Evolutionary conservation across 2,329 filamentous ascomycete genomes (phyloP).

Genomic region (Neonectria neomacrospora): DNA sequence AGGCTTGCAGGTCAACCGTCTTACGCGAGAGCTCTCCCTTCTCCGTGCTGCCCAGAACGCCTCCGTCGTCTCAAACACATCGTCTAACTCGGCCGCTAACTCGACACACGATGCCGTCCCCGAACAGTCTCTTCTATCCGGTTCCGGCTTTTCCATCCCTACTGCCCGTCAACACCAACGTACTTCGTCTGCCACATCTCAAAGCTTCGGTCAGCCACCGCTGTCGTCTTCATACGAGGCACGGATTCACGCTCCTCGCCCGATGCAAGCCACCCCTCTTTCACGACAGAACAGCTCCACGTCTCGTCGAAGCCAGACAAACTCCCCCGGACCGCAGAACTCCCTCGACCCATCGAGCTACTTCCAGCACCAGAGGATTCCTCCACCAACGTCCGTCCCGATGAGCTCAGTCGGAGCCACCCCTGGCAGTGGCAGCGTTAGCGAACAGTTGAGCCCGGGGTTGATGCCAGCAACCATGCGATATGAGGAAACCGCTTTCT

Average conservation of each 20-base stretch:
- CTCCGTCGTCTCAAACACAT: conserved; percentile 73
- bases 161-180: conserved; percentile 66
- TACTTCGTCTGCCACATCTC: conserved; percentile 68
- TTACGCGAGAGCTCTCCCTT: conserved; percentile 87
- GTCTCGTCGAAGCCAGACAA: conserved; percentile 63
- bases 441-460: conserved; percentile 62
- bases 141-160: conserved; percentile 68
- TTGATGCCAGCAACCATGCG: conserved; percentile 67
- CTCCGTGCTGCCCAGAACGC: conserved; percentile 79
- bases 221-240: conserved; percentile 51
- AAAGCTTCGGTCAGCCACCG: conserved; percentile 55
- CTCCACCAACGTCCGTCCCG: conserved; percentile 47
- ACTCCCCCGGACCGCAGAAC: conserved; percentile 59
- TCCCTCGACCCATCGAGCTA: conserved; percentile 58
- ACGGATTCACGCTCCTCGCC: conserved; percentile 58
- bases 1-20: conserved; percentile 79
- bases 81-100: conserved; percentile 67
- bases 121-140: conserved; percentile 65
- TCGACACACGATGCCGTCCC: conserved; percentile 60
- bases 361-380: conserved; percentile 60
- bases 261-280: conserved; percentile 57
- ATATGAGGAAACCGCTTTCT: conserved; percentile 71
- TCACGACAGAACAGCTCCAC: conserved; percentile 67
- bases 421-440: conserved; percentile 49
- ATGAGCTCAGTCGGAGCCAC: conserved; percentile 55